Evolutionary conservation across 495 filamentous ascomycete species (phyloP), one percentile per base, ranked within the genome.

Genomic region (Penicillium daleae): DNA sequence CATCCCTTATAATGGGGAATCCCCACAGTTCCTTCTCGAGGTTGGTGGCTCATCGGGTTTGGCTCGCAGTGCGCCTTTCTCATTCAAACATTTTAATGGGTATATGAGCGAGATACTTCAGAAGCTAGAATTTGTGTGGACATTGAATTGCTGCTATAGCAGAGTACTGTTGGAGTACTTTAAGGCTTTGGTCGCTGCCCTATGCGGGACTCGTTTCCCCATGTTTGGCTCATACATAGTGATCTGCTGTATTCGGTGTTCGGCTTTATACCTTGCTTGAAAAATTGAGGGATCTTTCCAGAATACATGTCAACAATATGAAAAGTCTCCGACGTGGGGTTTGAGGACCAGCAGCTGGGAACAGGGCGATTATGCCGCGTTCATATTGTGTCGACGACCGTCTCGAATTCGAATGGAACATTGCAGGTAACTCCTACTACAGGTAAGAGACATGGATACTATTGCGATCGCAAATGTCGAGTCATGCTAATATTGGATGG

Each of bases 221-320:
- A 3, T 37, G 13, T 15, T 7, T 9, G 7, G 7, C 6, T 7
- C 6, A 6, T 33, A 1, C 32, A 1, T 33, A 33, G 6, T 33
- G 6, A 7, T 7, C 3, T 33, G 7, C 8, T n/a, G n/a, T n/a
- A n/a, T n/a, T n/a, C 3, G 29, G 4, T 31, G 29, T 31, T 7
- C 35, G 35, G 19, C n/a, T 44, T 21, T 8, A 44, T 44, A 44
- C n/a, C 40, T 21, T 44, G 40, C n/a, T 44, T 21, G 40, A 19
- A 44, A 44, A n/a, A 21, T 44, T 9, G n/a, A 9, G n/a, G 3
- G 3, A 7, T 7, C n/a, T 44, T 44, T 44, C 40, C 40, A 44
- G 6, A 8, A 44, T 21, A 27, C 29, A 61, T 61, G 59, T n/a
- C 52, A 13, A 13, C 37, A 53, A 46, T 60, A 51, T 51, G 48